Conservation (phyloP, 768 basidiomycete species). For the Lactarius sp. region DNA sequence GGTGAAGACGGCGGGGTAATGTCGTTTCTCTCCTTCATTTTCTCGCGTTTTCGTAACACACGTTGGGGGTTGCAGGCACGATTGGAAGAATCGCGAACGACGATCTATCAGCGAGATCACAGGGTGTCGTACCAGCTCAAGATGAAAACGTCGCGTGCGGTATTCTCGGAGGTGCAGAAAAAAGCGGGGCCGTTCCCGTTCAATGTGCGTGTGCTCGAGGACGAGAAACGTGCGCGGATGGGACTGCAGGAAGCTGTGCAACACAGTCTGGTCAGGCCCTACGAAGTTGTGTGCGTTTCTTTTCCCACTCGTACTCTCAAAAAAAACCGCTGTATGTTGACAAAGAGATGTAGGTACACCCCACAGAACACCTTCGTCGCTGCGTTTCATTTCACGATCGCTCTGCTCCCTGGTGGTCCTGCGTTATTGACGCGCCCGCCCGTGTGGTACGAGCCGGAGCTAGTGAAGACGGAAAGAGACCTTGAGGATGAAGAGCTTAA, state of each 20-base stretch:
- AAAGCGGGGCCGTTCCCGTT: constrained; percentile 98
- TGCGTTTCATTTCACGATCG: constrained; percentile 96
- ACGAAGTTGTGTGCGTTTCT: constrained; percentile 80
- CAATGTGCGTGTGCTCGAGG: constrained; percentile 89
- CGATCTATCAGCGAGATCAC: constrained; percentile 87
- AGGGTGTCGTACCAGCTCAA: constrained; percentile 91
- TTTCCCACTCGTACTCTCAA: background rate
- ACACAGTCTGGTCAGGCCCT: constrained; percentile 89
- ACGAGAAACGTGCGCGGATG: constrained; percentile 93
- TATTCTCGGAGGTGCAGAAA: constrained; percentile 96
- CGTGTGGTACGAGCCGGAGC: constrained; percentile 88
- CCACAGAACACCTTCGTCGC: constrained; percentile 82
- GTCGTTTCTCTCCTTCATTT: constrained; percentile 6
- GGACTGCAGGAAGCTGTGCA: constrained; percentile 95
- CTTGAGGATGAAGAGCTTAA: constrained; percentile 86
- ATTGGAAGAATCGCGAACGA: constrained; percentile 82
- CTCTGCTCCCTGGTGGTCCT: constrained; percentile 85
- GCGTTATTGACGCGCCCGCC: constrained; percentile 83
- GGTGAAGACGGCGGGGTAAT: constrained; percentile 87
- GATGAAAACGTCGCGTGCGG: constrained; percentile 94
- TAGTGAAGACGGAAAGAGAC: constrained; percentile 86
- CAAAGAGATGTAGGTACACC: constrained; percentile 53
- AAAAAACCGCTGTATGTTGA: background rate
- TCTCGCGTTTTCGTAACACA: background rate
- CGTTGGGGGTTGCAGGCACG: constrained; percentile 55